Evolutionary conservation across 2,329 filamentous ascomycete species (phyloP).

Genomic region (Colletotrichum kahawae): DNA sequence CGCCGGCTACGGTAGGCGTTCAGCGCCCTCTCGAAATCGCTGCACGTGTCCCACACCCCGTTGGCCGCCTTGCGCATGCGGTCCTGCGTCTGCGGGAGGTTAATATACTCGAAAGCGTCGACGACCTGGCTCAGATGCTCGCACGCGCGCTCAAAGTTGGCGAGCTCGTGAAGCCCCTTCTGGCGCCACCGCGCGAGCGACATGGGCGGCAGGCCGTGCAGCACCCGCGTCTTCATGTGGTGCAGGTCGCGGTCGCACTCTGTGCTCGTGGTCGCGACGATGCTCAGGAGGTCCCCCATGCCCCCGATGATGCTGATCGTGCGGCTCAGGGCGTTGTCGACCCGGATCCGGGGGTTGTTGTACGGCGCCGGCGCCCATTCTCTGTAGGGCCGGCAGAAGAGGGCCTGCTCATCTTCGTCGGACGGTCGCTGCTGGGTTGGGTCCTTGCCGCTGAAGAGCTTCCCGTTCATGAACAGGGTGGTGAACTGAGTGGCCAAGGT

Average conservation of each 20-base stretch:
- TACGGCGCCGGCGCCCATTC: constrained; percentile 5
- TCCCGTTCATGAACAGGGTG: neutral
- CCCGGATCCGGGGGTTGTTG: neutral
- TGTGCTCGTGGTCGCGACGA: neutral
- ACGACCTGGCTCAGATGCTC: neutral
- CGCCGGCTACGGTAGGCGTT: neutral
- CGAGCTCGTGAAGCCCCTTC: neutral
- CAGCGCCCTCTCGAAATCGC: neutral
- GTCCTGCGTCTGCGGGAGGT: neutral
- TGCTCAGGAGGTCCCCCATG: neutral
- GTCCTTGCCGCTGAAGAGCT: neutral
- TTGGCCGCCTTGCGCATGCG: neutral
- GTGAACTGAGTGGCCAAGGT: neutral
- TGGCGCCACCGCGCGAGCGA: neutral
- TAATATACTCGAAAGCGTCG: constrained; percentile 4
- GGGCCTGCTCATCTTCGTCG: neutral
- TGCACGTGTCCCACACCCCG: neutral
- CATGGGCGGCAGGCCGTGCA: neutral
- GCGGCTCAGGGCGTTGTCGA: neutral
- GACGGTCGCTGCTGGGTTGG: neutral
- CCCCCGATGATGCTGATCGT: neutral
- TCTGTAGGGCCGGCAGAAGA: neutral
- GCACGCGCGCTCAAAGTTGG: neutral
- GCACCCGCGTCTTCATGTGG: neutral
- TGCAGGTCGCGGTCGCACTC: constrained; percentile 4